Base-by-base conservation (phyloP, 1,284 basidiomycete species). In the Malassezia equina region DNA sequence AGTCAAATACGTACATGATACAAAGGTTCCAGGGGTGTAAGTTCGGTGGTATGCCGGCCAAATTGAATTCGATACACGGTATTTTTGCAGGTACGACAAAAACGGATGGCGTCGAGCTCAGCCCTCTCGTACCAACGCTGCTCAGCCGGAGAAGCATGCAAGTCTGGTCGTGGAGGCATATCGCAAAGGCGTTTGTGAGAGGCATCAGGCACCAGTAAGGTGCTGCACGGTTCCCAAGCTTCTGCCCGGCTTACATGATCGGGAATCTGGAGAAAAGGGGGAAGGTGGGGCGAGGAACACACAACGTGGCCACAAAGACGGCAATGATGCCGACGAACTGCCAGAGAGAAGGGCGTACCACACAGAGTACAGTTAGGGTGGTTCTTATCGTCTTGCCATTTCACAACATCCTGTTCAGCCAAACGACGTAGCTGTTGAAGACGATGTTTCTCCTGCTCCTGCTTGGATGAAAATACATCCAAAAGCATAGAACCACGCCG, bases 321-420 rank as follows among this genome's bases (percentile, higher is more conserved):
- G 75, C 93, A 98, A 72, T 98, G 93, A 66, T 98, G 93, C 76
- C 94, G 94, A 15, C 93, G 83, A 58, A 90, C 93, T 0, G 88
- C 87, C 1, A 98, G 77, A 1, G 87, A 84, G 72, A 98, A 98
- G 0, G 84, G 81, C 0, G 87, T 81, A 29, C 85, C 86, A 82
- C 93, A 98, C 59, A 91, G 78, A 1, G 86, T 84, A 77, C 91
- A 96, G 52, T 83, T 82, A 28, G 81, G 81, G 0, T 84, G 86
- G 9, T 79, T 73, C 0, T 80, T 78, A 69, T 95, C 93, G 33
- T 86, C 84, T 73, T 95, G 84, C 93, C 93, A 98, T 12, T 90
- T 89, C 3, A 95, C 90, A 64, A 98, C 91, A 29, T 80, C 79
- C 76, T 95, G 90, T 75, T 98, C 93, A 1, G 65, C 62, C 12